phyloP scores from a whole-genome alignment of 2,329 filamentous ascomycete genomes.

The Cryphonectria parasitica region DNA sequence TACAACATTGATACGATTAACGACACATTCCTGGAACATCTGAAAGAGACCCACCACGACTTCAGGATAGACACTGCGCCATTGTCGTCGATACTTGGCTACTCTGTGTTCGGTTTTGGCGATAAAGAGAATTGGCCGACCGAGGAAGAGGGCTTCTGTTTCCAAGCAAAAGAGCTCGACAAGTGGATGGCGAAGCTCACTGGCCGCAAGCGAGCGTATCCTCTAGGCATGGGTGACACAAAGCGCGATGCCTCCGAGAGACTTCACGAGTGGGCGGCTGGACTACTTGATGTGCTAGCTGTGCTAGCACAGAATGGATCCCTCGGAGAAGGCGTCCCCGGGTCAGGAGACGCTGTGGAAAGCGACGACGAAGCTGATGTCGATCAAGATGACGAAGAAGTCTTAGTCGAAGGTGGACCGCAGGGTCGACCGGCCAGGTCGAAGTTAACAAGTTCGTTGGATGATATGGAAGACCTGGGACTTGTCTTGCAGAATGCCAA shows the following conservation, averaged over 20 bases:
- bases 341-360: slow-evolving; percentile 82
- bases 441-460: slow-evolving; percentile 57
- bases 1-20: slow-evolving; percentile 96
- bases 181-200: slow-evolving; percentile 98
- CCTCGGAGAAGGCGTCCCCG: slow-evolving; percentile 68
- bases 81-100: slow-evolving; percentile 75
- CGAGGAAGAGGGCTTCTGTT: slow-evolving; percentile 89
- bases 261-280: slow-evolving; percentile 76
- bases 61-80: slow-evolving; percentile 93
- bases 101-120: slow-evolving; percentile 92
- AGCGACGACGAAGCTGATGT: slow-evolving; percentile 76
- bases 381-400: slow-evolving; percentile 61
- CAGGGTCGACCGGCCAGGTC: slow-evolving; percentile 44
- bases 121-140: slow-evolving; percentile 91
- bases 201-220: slow-evolving; percentile 81
- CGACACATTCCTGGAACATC: slow-evolving; percentile 82
- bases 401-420: slow-evolving; percentile 53
- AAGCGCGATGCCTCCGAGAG: slow-evolving; percentile 71
- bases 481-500: slow-evolving; percentile 60
- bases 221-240: slow-evolving; percentile 84
- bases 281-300: slow-evolving; percentile 71
- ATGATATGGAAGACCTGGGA: slow-evolving; percentile 85
- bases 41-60: slow-evolving; percentile 93
- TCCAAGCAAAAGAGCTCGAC: slow-evolving; percentile 87
- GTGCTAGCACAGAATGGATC: slow-evolving; percentile 64